These are phyloP conservation scores for Verbascum thapsus DNA, from an alignment of 257 asterid genomes.

Conservation along the genomic window DNA sequence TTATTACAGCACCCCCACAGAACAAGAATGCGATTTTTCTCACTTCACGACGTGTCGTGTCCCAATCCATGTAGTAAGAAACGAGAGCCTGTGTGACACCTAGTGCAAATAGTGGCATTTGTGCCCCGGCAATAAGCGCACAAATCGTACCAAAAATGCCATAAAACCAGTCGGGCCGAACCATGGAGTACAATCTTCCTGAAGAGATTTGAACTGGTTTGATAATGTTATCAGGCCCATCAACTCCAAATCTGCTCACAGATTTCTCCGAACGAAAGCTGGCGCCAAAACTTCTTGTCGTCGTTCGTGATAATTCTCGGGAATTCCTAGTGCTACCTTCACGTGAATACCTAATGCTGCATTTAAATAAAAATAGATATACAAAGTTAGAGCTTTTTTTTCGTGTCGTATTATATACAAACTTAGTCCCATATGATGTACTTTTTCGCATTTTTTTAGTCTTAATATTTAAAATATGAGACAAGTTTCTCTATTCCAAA, in stretches of 20 bases:
- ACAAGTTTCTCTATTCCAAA: too few relatives aligned
- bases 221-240: slow-evolving; percentile 46
- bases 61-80: slow-evolving; percentile 98
- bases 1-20: slow-evolving; percentile 78
- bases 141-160: slow-evolving; percentile 77
- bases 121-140: slow-evolving; percentile 90
- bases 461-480: too few relatives aligned
- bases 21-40: slow-evolving; percentile 81
- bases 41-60: slow-evolving; percentile 76
- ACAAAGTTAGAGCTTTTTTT: too few relatives aligned
- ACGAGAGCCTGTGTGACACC: slow-evolving; percentile 98
- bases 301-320: slow-evolving; percentile 74
- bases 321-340: slow-evolving; percentile 80
- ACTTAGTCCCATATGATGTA: too few relatives aligned
- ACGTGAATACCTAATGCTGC: slow-evolving; percentile 68
- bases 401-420: too few relatives aligned
- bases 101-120: slow-evolving; percentile 91
- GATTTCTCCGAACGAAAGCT: slow-evolving; percentile 95
- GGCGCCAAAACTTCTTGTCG: slow-evolving; percentile 83
- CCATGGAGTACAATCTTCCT: slow-evolving; percentile 74
- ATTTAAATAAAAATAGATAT: slow-evolving; percentile 15
- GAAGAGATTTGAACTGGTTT: slow-evolving; percentile 53
- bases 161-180: slow-evolving; percentile 85
- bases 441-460: too few relatives aligned
- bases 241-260: slow-evolving; percentile 60